phyloP scores from a whole-genome alignment of 331 rosid species.

The Quercus tomentella region DNA sequence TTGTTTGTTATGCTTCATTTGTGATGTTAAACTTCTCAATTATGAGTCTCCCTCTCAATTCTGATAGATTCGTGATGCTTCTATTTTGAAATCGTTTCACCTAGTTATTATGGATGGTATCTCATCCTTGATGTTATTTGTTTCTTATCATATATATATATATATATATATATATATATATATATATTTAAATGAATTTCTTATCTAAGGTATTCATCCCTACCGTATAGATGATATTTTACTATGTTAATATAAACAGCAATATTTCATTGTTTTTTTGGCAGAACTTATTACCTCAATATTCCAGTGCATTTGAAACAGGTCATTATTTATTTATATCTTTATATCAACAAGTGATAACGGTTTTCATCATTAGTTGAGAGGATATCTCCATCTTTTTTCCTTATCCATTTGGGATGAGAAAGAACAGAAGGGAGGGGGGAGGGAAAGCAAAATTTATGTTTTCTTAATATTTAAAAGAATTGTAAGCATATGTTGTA shows the following conservation, averaged over 20 bases:
- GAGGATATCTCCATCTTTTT: neutral
- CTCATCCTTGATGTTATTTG: neutral
- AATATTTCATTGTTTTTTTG: neutral
- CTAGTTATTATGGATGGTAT: neutral
- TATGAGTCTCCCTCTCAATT: neutral
- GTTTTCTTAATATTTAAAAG: neutral
- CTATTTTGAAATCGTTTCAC: neutral
- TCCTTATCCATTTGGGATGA: neutral
- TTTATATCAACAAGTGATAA: neutral
- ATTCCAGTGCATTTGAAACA: neutral
- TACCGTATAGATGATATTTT: neutral
- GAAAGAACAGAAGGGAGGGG: neutral
- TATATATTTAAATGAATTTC: too few species aligned
- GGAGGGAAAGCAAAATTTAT: neutral
- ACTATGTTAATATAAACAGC: neutral
- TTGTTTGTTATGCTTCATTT: conserved; percentile 1
- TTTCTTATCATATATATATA: neutral
- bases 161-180: neutral
- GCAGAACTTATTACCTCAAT: neutral
- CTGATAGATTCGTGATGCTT: neutral
- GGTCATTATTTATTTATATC: neutral
- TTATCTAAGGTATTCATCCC: neutral
- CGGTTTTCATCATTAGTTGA: neutral
- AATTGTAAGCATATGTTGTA: neutral
- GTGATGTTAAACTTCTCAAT: conserved; percentile 7